Conservation (phyloP, 1,139 yeast species). For the Yamadazyma kanchanaburiensis region DNA sequence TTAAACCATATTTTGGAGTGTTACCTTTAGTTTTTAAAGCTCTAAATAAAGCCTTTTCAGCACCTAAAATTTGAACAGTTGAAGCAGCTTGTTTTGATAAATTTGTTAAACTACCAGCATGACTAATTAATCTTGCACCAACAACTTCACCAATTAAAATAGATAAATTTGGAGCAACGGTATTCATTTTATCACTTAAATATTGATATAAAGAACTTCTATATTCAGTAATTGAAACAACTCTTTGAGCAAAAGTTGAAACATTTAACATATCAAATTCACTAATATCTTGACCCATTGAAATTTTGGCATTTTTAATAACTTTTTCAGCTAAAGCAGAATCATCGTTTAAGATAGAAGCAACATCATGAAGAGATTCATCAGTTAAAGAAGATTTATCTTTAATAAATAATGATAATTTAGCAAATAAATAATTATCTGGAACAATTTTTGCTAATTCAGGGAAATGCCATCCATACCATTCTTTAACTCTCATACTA, state of each 20-base stretch:
- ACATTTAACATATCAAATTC: slow-evolving; percentile 84
- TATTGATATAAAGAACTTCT: slow-evolving; percentile 90
- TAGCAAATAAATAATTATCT: slow-evolving; percentile 88
- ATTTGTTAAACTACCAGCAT: slow-evolving; percentile 91
- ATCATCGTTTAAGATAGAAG: slow-evolving; percentile 87
- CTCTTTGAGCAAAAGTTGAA: slow-evolving; percentile 87
- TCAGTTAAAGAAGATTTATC: slow-evolving; percentile 84
- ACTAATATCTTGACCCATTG: slow-evolving; percentile 98
- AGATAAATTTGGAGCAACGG: slow-evolving; percentile 96
- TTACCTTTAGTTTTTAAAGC: slow-evolving; percentile 98
- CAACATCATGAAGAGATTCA: slow-evolving; percentile 84
- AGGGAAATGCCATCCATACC: slow-evolving; percentile 99
- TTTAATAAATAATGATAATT: slow-evolving; percentile 74
- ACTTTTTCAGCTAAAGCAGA: slow-evolving; percentile 91
- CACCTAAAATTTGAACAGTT: slow-evolving; percentile 97
- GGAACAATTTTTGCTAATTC: slow-evolving; percentile 96
- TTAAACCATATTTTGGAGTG: slow-evolving; percentile 97
- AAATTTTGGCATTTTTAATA: slow-evolving; percentile 85
- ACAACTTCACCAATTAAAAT: slow-evolving; percentile 95
- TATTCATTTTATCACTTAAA: slow-evolving; percentile 91
- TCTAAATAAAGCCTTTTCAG: slow-evolving; percentile 98
- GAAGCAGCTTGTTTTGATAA: slow-evolving; percentile 98
- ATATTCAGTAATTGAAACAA: slow-evolving; percentile 91
- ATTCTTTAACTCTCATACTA: slow-evolving; percentile 97
- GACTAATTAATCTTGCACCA: slow-evolving; percentile 97